phyloP scores from a whole-genome alignment of 1,284 basidiomycete species.

The Trichosporon sp. region DNA sequence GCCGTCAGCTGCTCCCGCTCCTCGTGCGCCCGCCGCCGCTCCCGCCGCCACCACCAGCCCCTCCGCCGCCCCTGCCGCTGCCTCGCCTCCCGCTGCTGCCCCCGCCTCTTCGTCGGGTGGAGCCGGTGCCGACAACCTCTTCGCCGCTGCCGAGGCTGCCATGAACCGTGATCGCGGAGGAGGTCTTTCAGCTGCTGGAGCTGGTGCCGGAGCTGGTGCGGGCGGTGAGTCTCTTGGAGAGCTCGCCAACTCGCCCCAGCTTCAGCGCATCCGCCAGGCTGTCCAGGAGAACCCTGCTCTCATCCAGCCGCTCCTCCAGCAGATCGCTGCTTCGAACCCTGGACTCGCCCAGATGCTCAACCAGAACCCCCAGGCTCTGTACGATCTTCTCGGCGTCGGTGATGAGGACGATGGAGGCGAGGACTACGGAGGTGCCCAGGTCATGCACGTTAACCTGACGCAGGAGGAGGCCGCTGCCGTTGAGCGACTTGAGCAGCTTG shows the following conservation, averaged over 20 bases:
- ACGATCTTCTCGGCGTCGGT: constrained; percentile 64
- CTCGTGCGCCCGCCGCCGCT: constrained; percentile 42
- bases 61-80: constrained; percentile 48
- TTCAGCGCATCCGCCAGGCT: constrained; percentile 70
- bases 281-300: constrained; percentile 74
- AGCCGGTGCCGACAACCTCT: constrained; percentile 57
- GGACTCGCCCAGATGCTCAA: constrained; percentile 68
- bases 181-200: constrained; percentile 52
- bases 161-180: constrained; percentile 56
- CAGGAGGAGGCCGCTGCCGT: constrained; percentile 84
- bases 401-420: constrained; percentile 59
- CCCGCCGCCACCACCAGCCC: constrained; percentile 57
- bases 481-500: constrained; percentile 77
- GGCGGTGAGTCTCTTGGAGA: constrained; percentile 34
- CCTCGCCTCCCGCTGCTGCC: constrained; percentile 50
- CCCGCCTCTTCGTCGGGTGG: constrained; percentile 54
- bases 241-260: constrained; percentile 66
- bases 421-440: constrained; percentile 62
- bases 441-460: constrained; percentile 70
- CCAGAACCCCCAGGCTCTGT: constrained; percentile 70
- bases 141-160: constrained; percentile 57
- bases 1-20: constrained; percentile 30
- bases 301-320: constrained; percentile 78
- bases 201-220: constrained; percentile 40
- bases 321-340: constrained; percentile 74